Evolutionary conservation across 768 basidiomycete species (phyloP), one percentile per base, ranked within the genome.

Genomic region (Podaxis pistillaris): DNA sequence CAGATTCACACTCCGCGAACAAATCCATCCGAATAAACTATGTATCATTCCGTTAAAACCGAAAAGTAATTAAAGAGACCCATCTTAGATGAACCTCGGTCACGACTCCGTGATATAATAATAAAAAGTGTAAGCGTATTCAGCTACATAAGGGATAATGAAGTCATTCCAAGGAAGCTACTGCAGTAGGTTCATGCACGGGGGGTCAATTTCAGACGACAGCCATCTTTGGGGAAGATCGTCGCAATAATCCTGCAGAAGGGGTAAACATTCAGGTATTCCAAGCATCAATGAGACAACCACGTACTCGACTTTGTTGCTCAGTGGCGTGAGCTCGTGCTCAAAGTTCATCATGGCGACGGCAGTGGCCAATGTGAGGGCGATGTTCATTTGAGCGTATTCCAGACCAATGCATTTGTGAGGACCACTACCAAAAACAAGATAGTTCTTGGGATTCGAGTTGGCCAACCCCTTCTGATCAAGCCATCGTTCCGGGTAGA

Each of bases 201-300:
- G 33, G 93, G 89, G 1, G 84, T 81, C 68, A 96, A 84, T 70
- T 87, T 91, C 65, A 98, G 81, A 62, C 84, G 75, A 68, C 94
- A 93, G 47, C 93, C 93, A 70, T 98, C 96, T 74, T 92, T 89
- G 11, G 97, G 97, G 86, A 99, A 99, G 47, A 98, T 76, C 22
- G 94, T 97, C n/a, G 96, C 93, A 67, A 98, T 94, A 65, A 98
- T 93, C 55, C 91, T 93, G 62, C 2, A 66, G 68, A 5, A 61
- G 22, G 36, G 24, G 22, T 65, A 17, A 65, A 58, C 9, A 63
- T 38, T 12, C 2, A 37, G 36, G 46, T 24, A 17, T 40, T 8
- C 17, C 36, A 51, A 28, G 22, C 40, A n/a, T 28, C 63, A 9
- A 57, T 9, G 54, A 54, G 17, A 60, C 51, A 41, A 1, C 47